Base-by-base conservation (phyloP, 192 early-diverging fungal species). In the Linnemannia hyalina region DNA sequence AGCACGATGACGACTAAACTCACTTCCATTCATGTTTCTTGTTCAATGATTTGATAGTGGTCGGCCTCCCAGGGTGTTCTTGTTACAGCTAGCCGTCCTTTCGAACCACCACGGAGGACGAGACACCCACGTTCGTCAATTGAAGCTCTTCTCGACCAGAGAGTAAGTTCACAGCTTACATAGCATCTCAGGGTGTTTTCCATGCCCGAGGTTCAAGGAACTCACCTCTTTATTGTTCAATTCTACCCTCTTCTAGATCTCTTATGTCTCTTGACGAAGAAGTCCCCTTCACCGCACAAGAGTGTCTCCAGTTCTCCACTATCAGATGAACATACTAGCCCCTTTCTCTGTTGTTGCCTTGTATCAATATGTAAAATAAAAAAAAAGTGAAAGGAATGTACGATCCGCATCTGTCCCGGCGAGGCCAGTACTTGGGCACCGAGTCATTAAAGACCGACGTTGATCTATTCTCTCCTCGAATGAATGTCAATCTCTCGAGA, bases 61-160 rank as follows among this genome's bases (percentile, higher is more conserved):
- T 74, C 85, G 88, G 70, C 93, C 94, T 3, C 82, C 96, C 36
- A 89, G 91, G 10, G 90, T 93, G 0, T 89, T 93, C 80, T 65
- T 94, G 35, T 74, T 98, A 20, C 97, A 97, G 82, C 83, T 98
- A 29, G 89, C 89, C 11, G 88, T 98, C 18, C 74, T 94, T 4
- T 83, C 88, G 7, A 97, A 97, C 77, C 94, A 95, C 71, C 94
- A 94, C 78, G 94, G 95, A 75, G 97, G 97, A 26, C 94, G 94
- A 78, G 97, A 98, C 84, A 95, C 95, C 0, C 97, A 97, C 81
- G 86, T 98, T 38, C 91, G 97, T 38, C 95, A 93, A 63, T 65
- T 96, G 40, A 95, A 94, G 78, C 80, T 96, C 0, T 95, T 88
- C 75, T 86, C 92, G 0, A 89, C 93, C 41, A 89, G 79, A 77